Base-by-base conservation (phyloP, 306 rosid genomes). In the Lathyrus oleraceus region DNA sequence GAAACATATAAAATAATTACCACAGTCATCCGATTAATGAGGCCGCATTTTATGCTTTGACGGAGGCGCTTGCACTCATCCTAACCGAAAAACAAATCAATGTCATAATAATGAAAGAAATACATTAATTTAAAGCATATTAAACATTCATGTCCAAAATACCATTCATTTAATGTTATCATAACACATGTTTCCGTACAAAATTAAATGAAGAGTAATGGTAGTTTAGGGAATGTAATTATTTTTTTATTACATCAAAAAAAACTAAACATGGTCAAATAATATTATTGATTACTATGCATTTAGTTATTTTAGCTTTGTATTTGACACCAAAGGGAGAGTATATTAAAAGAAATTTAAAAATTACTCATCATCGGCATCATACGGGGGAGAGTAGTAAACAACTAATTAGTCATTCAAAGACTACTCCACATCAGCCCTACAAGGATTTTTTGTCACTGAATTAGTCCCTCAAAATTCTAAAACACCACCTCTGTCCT, bases 31-130 rank as follows among this genome's bases (percentile, higher is more conserved):
- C 96, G 86, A 81, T 74, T 89, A 75, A 95, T 88, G 67, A 95
- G 87, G 49, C 99, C 99, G 69, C 99, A 95, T 77, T 91, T 95
- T 51, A 95, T 91, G 86, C 99, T 95, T 82, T 95, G 99, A 17
- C 99, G 95, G 20, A 95, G 87, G 23, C 99, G 95, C 80, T 95
- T 91, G 91, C 99, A 95, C 79, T 95, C 99, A 66, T 95, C 99
- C 99, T 95, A 45, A 77, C 39, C 80, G 59, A 65, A 27, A 40
- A 42, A 61, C 16, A 17, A 54, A 39, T 71, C 73, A 81, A 62
- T 36, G 72, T 42, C 67, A 72, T 14, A 42, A 72, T 14, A 42
- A 68, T 25, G 52, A 69, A 65, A 23, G 28, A 70, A 35, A 58
- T 39, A 52, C 25, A 59, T 32, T 13, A 35, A 76, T 52, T 49